Conservation (phyloP, 805 yeast genomes). For the Lipomyces chichibuensis region DNA sequence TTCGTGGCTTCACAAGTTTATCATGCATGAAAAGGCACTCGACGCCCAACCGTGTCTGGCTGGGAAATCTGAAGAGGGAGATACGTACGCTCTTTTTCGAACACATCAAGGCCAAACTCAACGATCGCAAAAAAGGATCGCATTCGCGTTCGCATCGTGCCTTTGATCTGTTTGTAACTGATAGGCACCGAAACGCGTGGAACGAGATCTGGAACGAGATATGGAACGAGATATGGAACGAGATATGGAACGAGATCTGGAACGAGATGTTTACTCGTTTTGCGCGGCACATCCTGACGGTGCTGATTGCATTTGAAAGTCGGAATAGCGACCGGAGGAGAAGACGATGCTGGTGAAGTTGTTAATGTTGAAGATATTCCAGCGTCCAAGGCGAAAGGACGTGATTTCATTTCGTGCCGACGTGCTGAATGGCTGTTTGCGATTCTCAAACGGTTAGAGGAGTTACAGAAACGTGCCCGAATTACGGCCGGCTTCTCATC, state of each 20-base stretch:
- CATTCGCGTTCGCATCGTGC: not conserved
- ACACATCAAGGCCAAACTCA: not conserved
- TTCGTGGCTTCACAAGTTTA: too few species aligned
- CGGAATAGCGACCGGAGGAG: not conserved
- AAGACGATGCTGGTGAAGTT: too few species aligned
- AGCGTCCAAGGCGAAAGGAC: too few species aligned
- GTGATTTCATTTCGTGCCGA: too few species aligned
- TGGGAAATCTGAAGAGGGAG: conserved; percentile 1
- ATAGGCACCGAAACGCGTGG: not conserved
- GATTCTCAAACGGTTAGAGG: too few species aligned
- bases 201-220: not conserved
- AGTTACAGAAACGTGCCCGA: too few species aligned
- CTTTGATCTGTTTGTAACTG: not conserved
- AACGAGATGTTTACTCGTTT: not conserved
- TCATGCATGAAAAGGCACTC: too few species aligned
- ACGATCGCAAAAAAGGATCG: not conserved
- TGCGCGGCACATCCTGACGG: not conserved
- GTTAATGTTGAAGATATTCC: too few species aligned
- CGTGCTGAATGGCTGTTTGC: too few species aligned
- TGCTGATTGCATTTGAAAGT: not conserved
- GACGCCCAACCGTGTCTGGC: not conserved
- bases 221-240: too few species aligned
- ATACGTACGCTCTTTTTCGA: not conserved
- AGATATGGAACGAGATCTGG: too few species aligned
- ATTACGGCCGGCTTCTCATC: not conserved